Evolutionary conservation across 345 rosid species (phyloP).

Genomic region (Acer campestre): DNA sequence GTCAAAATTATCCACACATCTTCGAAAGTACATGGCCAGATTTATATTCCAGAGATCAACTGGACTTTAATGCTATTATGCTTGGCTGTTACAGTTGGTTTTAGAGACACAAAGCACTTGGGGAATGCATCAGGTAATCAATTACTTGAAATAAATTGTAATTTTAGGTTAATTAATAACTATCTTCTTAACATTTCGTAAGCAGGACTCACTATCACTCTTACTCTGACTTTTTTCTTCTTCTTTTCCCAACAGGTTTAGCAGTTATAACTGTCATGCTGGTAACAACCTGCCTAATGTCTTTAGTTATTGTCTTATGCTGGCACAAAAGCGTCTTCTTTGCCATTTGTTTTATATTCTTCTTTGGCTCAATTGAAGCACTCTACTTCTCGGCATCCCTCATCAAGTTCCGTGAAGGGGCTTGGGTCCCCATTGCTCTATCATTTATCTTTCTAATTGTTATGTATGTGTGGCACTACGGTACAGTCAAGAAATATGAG

Average conservation of each 20-base stretch:
- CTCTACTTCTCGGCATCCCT: constrained; percentile 98
- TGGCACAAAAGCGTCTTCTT: constrained; percentile 75
- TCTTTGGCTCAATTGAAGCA: constrained; percentile 83
- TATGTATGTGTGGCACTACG: constrained; percentile 96
- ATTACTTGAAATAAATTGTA: not conserved
- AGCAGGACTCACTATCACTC: not conserved
- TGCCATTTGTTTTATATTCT: constrained; percentile 68
- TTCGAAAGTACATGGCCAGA: constrained; percentile 88
- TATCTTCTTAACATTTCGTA: not conserved
- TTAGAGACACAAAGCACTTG: constrained; percentile 84
- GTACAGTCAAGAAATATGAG: constrained; percentile 81
- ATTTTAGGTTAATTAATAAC: not conserved
- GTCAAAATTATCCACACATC: constrained; percentile 96
- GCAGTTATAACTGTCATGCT: constrained; percentile 98
- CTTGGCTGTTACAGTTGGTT: constrained; percentile 92
- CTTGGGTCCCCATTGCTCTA: constrained; percentile 93
- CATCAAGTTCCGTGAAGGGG: constrained; percentile 93
- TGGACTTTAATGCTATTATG: constrained; percentile 95
- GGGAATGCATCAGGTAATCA: constrained; percentile 87
- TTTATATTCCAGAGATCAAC: constrained; percentile 95
- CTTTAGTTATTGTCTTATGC: constrained; percentile 83
- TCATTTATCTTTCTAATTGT: constrained; percentile 66
- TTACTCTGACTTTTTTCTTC: not conserved
- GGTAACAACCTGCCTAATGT: constrained; percentile 94
- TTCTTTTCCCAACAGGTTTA: constrained; percentile 61